Base-by-base conservation (phyloP, 83 land plant genomes). In the Diphasiastrum complanatum region DNA sequence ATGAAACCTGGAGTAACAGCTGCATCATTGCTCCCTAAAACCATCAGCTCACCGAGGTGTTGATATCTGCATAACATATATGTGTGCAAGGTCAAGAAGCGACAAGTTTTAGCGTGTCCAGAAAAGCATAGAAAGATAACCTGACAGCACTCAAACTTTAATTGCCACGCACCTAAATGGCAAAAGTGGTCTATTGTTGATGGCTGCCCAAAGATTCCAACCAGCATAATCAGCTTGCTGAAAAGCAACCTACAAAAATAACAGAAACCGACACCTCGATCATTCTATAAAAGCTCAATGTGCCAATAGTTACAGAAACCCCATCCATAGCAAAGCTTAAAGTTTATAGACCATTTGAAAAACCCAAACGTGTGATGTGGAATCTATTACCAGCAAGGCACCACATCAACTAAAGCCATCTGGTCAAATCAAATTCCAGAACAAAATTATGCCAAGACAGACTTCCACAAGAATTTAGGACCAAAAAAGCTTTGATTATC, bases 201-300 rank as follows among this genome's bases (percentile, higher is more conserved):
- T 89, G 47, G 92, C 99, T 25, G 99, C 99, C 99, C 99, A 93
- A 32, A 93, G 63, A 68, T 93, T 93, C 99, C 99, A 93, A 68
- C 96, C 96, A 47, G 80, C 84, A 78, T 85, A 93, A 68, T 93
- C 99, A 31, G 99, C 92, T 71, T 93, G 83, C 70, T 93, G 99
- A 71, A 85, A 73, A n/a, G 99, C 99, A 68, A 93, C 99, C 99
- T 93, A 74, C 47, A 64, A 16, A 25, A 16, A 37, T 33, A 0
- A 33, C n/a, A 23, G 38, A 56, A 65, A 2, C 33, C 60, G 32
- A 14, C 22, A 70, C 37, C 28, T 62, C 2, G 12, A 4, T 55
- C 5, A n/a, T n/a, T n/a, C n/a, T n/a, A n/a, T n/a, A n/a, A n/a
- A n/a, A n/a, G n/a, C n/a, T n/a, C n/a, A n/a, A n/a, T n/a, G n/a